Conservation (phyloP, 2,329 filamentous ascomycete species). For the Aspergillus clavatus region DNA sequence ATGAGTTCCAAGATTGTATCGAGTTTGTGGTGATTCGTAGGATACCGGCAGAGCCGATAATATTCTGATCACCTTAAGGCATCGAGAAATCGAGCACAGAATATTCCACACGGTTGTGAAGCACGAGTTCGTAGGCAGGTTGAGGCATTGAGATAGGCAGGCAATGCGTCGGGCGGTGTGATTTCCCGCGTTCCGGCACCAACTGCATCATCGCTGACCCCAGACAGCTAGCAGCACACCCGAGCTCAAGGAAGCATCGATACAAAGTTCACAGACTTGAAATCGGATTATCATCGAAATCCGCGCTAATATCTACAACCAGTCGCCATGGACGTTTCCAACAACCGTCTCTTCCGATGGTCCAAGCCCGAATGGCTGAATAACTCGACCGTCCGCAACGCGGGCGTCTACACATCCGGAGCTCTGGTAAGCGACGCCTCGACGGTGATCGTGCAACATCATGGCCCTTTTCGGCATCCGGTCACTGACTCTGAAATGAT, state of each 20-base stretch:
- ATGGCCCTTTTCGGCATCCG: neutral
- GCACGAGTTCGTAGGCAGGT: neutral
- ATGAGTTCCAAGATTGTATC: too few species aligned
- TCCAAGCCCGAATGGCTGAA: slow-evolving; percentile 64
- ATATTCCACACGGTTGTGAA: too few species aligned
- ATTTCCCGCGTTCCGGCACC: slow-evolving; percentile 18
- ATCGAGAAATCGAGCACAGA: too few species aligned
- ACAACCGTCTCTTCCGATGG: slow-evolving; percentile 61
- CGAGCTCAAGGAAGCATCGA: neutral
- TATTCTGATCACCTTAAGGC: too few species aligned
- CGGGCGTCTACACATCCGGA: slow-evolving; percentile 62
- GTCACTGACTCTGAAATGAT: neutral
- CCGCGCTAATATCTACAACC: neutral
- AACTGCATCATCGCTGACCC: slow-evolving; percentile 18
- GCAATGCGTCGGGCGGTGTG: slow-evolving; percentile 7
- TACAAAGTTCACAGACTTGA: too few species aligned
- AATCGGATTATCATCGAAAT: neutral
- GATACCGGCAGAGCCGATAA: too few species aligned
- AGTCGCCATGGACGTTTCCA: slow-evolving; percentile 39
- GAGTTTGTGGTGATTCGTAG: too few species aligned
- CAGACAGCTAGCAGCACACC: slow-evolving; percentile 1
- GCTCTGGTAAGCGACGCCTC: slow-evolving; percentile 51
- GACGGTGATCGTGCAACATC: slow-evolving; percentile 2
- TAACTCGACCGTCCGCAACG: slow-evolving; percentile 58
- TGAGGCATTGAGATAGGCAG: neutral